Evolutionary conservation across 371 early-diverging fungal genomes (phyloP).

Genomic region (Mortierella sp.): DNA sequence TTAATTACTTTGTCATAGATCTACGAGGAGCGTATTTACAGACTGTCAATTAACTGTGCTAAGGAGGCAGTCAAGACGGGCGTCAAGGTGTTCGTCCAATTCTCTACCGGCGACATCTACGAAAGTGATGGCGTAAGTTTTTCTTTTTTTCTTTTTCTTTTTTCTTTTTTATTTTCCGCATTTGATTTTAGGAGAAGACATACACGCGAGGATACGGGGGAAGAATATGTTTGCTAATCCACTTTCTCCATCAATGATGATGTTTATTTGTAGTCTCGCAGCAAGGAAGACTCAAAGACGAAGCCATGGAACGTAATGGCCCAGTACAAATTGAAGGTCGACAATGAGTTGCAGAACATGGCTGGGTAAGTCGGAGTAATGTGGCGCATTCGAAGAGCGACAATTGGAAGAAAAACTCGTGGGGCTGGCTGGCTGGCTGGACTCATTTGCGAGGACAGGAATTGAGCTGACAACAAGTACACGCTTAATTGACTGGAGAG

Average conservation of each 20-base stretch:
- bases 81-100: conserved; percentile 81
- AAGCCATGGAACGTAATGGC: conserved; percentile 93
- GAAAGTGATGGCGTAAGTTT: conserved; percentile 77
- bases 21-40: conserved; percentile 89
- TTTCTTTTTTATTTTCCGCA: neutral
- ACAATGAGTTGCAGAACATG: conserved; percentile 75
- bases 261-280: conserved; percentile 71
- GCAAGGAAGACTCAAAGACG: conserved; percentile 78
- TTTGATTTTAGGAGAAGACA: neutral
- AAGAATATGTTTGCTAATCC: neutral
- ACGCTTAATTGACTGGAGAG: neutral
- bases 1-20: conserved; percentile 59
- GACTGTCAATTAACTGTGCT: conserved; percentile 82
- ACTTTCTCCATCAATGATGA: neutral
- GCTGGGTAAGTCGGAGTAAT: conserved; percentile 31
- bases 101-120: conserved; percentile 93
- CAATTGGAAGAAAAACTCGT: neutral
- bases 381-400: neutral
- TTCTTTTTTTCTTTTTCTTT: neutral
- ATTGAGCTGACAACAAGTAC: too few species aligned
- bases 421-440: neutral
- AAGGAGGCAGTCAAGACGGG: conserved; percentile 85
- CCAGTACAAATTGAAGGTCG: conserved; percentile 84
- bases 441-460: neutral
- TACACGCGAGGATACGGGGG: neutral